phyloP scores from a whole-genome alignment of 2,329 filamentous ascomycete genomes.

The Dothideomycetes sp. region DNA sequence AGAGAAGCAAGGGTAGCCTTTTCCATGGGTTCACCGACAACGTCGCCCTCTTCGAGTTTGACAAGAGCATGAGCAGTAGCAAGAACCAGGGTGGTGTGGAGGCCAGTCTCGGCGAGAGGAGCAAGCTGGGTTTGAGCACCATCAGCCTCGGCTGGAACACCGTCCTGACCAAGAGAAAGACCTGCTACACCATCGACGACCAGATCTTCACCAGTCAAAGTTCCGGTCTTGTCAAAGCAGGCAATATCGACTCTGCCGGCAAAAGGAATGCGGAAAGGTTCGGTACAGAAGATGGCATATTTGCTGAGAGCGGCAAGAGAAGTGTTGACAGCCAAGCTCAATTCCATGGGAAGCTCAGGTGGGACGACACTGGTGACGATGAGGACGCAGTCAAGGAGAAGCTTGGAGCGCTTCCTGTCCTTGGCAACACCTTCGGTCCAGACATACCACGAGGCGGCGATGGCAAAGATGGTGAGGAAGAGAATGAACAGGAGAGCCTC shows the following conservation, averaged over 20 bases:
- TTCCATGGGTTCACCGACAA: constrained; percentile 98
- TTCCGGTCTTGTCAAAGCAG: constrained; percentile 98
- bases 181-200: constrained; percentile 96
- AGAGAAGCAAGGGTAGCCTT: constrained; percentile 86
- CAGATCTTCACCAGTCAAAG: constrained; percentile 88
- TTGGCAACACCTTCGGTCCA: constrained; percentile 93
- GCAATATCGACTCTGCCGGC: constrained; percentile 92
- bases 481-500: constrained; percentile 97
- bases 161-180: constrained; percentile 60
- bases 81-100: constrained; percentile 84
- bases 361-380: constrained; percentile 97
- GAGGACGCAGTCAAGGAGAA: constrained; percentile 91
- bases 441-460: constrained; percentile 97
- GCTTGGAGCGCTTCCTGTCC: constrained; percentile 94
- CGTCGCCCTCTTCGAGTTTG: constrained; percentile 90
- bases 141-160: constrained; percentile 58
- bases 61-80: constrained; percentile 93
- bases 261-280: constrained; percentile 95
- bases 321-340: constrained; percentile 95
- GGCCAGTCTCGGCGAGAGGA: constrained; percentile 57
- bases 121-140: constrained; percentile 75
- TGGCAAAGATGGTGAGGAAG: constrained; percentile 89
- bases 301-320: constrained; percentile 90
- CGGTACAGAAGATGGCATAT: constrained; percentile 96
- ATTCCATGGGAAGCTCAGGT: constrained; percentile 96